These are phyloP conservation scores for Lasiosphaeria miniovina DNA, from an alignment of 495 filamentous ascomycete species.

Conservation along the genomic window DNA sequence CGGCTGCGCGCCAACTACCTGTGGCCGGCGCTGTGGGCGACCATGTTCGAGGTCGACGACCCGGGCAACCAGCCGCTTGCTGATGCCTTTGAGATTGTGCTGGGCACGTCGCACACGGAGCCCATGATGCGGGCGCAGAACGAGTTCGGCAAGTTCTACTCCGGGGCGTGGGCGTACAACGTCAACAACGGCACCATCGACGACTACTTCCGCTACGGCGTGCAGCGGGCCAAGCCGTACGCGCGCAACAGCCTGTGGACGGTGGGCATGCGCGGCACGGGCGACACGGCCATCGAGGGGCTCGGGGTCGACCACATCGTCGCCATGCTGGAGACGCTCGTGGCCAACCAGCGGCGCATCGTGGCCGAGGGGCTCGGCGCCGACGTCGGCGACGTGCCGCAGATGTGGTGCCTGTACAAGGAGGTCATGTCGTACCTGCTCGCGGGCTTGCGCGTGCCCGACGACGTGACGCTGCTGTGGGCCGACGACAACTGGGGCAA, in stretches of 20 bases:
- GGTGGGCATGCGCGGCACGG: constrained; percentile 70
- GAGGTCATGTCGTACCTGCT: constrained; percentile 68
- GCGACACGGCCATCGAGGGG: constrained; percentile 59
- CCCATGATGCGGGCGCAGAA: constrained; percentile 71
- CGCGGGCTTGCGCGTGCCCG: constrained; percentile 62
- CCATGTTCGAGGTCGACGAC: constrained; percentile 71
- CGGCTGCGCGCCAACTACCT: constrained; percentile 70
- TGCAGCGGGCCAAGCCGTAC: constrained; percentile 60
- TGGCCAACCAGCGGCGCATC: constrained; percentile 57
- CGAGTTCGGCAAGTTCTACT: constrained; percentile 60
- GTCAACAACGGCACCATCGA: constrained; percentile 63
- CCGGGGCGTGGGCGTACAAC: constrained; percentile 63
- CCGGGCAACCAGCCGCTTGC: constrained; percentile 62
- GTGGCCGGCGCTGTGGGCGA: constrained; percentile 70
- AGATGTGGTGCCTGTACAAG: constrained; percentile 72
- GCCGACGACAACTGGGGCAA: constrained; percentile 77
- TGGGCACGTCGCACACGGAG: constrained; percentile 71
- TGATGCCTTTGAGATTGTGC: constrained; percentile 69
- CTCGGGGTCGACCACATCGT: constrained; percentile 55
- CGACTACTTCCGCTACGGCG: constrained; percentile 65
- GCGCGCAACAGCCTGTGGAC: constrained; percentile 62
- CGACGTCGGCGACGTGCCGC: constrained; percentile 57
- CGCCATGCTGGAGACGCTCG: constrained; percentile 54
- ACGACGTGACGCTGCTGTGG: constrained; percentile 71
- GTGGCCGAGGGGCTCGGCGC: constrained; percentile 52